Percentiles rank a stretch among this genome's conserved stretches.
Evolutionary conservation across 306 rosid genomes (phyloP).

Genomic region (Cucumis sativus): DNA sequence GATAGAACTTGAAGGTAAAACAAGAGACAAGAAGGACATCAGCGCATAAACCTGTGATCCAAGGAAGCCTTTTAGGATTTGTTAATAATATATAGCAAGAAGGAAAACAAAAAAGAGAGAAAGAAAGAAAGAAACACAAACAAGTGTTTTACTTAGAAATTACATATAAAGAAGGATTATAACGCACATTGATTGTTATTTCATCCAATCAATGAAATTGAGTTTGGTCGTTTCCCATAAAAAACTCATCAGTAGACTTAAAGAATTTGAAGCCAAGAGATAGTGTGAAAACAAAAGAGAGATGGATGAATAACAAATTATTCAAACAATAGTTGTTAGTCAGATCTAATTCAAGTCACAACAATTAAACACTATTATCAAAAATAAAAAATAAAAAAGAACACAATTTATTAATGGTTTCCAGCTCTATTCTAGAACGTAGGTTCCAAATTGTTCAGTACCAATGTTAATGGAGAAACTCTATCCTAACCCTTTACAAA

Average conservation of each 20-base stretch:
- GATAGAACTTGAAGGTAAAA: constrained; percentile 56
- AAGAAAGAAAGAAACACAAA: not conserved
- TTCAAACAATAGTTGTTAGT: constrained; percentile 1
- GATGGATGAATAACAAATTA: not conserved
- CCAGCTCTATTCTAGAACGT: not conserved
- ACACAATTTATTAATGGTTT: not conserved
- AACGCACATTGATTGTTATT: not conserved
- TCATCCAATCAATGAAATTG: too few relatives aligned
- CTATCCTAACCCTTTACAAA: not conserved
- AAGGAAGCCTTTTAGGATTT: constrained; percentile 4
- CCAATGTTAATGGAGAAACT: not conserved
- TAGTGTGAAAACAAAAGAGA: not conserved
- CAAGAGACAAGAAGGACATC: constrained; percentile 88
- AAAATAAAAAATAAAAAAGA: not conserved
- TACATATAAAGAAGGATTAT: not conserved
- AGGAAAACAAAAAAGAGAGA: not conserved
- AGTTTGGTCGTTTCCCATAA: too few relatives aligned
- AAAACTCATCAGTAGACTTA: not conserved
- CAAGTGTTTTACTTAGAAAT: not conserved
- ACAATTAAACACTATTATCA: not conserved
- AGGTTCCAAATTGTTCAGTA: not conserved
- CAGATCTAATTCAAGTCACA: not conserved
- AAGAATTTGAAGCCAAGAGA: not conserved
- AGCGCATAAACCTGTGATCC: constrained; percentile 67
- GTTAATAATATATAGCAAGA: not conserved